Conservation (phyloP, 2,329 filamentous ascomycete genomes). For the Cladosporium sphaerospermum region DNA sequence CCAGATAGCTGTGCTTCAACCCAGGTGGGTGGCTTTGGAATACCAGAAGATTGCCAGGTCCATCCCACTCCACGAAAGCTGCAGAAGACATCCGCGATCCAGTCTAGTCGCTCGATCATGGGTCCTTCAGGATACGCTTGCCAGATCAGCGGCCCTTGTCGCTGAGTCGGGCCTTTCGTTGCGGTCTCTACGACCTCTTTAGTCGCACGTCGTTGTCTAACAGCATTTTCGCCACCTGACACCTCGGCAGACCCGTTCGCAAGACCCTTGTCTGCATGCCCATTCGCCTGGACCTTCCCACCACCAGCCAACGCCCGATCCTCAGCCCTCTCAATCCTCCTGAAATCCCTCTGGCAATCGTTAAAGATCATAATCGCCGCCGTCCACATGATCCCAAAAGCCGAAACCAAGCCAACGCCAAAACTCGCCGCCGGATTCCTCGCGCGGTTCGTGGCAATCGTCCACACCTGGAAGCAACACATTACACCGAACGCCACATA, state of each 20-base stretch:
- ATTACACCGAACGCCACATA: conserved; percentile 42
- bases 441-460: conserved; percentile 41
- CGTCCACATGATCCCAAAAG: conserved; percentile 51
- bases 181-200: conserved; percentile 4
- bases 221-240: conserved; percentile 6
- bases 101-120: conserved; percentile 50
- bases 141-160: conserved; percentile 38
- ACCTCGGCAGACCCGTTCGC: conserved; percentile 9
- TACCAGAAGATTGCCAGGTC: conserved; percentile 50
- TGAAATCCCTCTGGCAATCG: conserved; percentile 50
- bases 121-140: conserved; percentile 45
- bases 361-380: conserved; percentile 48
- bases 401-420: conserved; percentile 48
- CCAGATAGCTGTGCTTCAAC: conserved; percentile 34
- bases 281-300: not conserved
- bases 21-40: conserved; percentile 39
- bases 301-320: not conserved
- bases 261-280: not conserved
- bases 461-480: conserved; percentile 38
- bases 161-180: conserved; percentile 12
- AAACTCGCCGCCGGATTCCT: conserved; percentile 47
- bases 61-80: conserved; percentile 56
- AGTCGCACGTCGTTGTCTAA: not conserved
- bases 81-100: conserved; percentile 51
- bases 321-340: conserved; percentile 43